Evolutionary conservation across 2,329 filamentous ascomycete species (phyloP).

Genomic region (Fusarium piperis): DNA sequence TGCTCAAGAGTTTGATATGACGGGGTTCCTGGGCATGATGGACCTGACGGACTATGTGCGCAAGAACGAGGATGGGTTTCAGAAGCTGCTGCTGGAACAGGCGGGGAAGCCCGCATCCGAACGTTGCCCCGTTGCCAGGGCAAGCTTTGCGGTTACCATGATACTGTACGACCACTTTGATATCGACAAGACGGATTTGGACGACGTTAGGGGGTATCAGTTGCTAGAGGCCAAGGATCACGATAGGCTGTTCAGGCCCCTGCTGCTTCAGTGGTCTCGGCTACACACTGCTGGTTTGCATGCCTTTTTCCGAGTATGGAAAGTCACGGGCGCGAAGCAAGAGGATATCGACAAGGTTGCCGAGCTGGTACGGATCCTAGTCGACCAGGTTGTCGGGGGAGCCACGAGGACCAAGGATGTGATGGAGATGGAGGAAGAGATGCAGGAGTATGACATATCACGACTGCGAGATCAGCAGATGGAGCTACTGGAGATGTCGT

Average conservation of each 20-base stretch:
- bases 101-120: slow-evolving; percentile 74
- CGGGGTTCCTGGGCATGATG: slow-evolving; percentile 96
- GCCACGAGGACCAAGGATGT: slow-evolving; percentile 85
- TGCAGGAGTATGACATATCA: slow-evolving; percentile 82
- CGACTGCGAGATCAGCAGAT: slow-evolving; percentile 88
- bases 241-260: slow-evolving; percentile 85
- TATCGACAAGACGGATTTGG: slow-evolving; percentile 82
- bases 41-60: slow-evolving; percentile 93
- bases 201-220: slow-evolving; percentile 81
- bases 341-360: slow-evolving; percentile 94
- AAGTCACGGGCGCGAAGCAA: slow-evolving; percentile 82
- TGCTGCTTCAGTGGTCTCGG: slow-evolving; percentile 92
- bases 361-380: slow-evolving; percentile 87
- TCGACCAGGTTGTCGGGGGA: slow-evolving; percentile 88
- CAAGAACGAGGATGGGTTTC: slow-evolving; percentile 91
- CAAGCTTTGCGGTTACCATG: slow-evolving; percentile 85
- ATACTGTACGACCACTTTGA: slow-evolving; percentile 97
- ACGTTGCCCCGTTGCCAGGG: slow-evolving; percentile 86
- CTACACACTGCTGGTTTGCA: slow-evolving; percentile 87
- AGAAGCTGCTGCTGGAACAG: slow-evolving; percentile 92
- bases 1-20: slow-evolving; percentile 82
- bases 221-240: slow-evolving; percentile 80
- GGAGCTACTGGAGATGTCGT: slow-evolving; percentile 88
- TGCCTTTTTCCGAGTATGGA: slow-evolving; percentile 93
- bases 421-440: slow-evolving; percentile 86